Evolutionary conservation across 1,284 basidiomycete species (phyloP).

Genomic region (Xanthoconium separans): DNA sequence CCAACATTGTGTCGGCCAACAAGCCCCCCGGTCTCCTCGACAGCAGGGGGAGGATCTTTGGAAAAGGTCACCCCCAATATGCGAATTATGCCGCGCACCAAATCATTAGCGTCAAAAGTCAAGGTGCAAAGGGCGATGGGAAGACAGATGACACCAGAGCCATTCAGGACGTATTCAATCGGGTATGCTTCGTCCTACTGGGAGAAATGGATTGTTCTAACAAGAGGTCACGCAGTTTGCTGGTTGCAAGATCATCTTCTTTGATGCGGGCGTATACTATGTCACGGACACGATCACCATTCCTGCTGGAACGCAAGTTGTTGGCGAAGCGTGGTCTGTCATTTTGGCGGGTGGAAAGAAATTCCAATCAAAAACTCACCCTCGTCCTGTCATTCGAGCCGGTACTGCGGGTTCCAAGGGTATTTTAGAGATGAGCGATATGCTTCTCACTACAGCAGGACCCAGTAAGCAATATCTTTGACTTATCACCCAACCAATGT

Average conservation of each 20-base stretch:
- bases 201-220: not conserved
- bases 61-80: constrained; percentile 51
- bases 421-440: constrained; percentile 47
- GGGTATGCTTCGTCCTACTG: constrained; percentile 18
- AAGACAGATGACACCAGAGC: constrained; percentile 54
- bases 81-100: constrained; percentile 40
- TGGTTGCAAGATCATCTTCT: constrained; percentile 57
- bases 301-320: constrained; percentile 50
- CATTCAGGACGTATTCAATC: constrained; percentile 45
- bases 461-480: constrained; percentile 34
- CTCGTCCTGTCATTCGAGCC: constrained; percentile 42
- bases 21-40: constrained; percentile 46
- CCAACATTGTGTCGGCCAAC: constrained; percentile 30
- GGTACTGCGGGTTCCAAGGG: constrained; percentile 41
- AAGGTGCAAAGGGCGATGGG: constrained; percentile 57
- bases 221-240: constrained; percentile 35
- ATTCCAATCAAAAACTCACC: constrained; percentile 45
- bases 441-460: constrained; percentile 45
- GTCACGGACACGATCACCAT: constrained; percentile 53
- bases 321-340: constrained; percentile 57
- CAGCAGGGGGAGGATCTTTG: constrained; percentile 44
- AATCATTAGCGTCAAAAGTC: constrained; percentile 49
- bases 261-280: constrained; percentile 52
- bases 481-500: not conserved
- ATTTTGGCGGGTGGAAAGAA: constrained; percentile 48